Conservation (phyloP, 495 filamentous ascomycete species). For the Hamigera avellanea region DNA sequence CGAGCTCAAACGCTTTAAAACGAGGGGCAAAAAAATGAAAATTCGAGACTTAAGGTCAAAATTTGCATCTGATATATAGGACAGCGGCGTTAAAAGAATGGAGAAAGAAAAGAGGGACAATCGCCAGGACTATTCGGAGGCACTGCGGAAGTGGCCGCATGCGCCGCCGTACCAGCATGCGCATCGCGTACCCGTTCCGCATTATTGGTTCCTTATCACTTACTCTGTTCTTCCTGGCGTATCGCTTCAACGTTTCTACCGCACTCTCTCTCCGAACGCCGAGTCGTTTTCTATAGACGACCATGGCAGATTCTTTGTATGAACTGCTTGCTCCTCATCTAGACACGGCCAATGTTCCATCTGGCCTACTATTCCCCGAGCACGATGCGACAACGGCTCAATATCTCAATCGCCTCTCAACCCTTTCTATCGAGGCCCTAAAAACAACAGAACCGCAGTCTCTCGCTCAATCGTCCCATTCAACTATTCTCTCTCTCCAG, state of each 20-base stretch:
- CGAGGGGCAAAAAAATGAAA: too few relatives aligned
- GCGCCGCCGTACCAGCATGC: constrained; percentile 12
- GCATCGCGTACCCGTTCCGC: neutral
- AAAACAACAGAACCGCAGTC: constrained; percentile 66
- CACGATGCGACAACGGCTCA: constrained; percentile 40
- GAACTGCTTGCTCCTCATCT: constrained; percentile 60
- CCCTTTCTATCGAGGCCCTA: constrained; percentile 64
- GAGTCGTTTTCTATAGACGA: too few relatives aligned
- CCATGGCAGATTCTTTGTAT: constrained; percentile 61
- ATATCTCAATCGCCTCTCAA: constrained; percentile 73
- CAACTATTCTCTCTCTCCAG: constrained; percentile 76
- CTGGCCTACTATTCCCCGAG: constrained; percentile 15
- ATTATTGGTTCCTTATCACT: constrained; percentile 1
- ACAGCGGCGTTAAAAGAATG: too few relatives aligned
- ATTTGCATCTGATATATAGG: too few relatives aligned
- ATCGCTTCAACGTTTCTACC: too few relatives aligned
- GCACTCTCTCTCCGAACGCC: too few relatives aligned
- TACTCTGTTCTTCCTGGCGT: too few relatives aligned
- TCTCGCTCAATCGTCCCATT: constrained; percentile 68
- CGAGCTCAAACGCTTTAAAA: too few relatives aligned
- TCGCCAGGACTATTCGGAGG: constrained; percentile 6
- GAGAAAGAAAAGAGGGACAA: constrained; percentile 1
- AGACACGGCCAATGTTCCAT: constrained; percentile 18
- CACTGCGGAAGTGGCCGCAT: constrained; percentile 24
- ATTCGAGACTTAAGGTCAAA: too few relatives aligned